Evolutionary conservation across 352 stramenopile genomes (phyloP).

Genomic region (Pythium phragmitis): DNA sequence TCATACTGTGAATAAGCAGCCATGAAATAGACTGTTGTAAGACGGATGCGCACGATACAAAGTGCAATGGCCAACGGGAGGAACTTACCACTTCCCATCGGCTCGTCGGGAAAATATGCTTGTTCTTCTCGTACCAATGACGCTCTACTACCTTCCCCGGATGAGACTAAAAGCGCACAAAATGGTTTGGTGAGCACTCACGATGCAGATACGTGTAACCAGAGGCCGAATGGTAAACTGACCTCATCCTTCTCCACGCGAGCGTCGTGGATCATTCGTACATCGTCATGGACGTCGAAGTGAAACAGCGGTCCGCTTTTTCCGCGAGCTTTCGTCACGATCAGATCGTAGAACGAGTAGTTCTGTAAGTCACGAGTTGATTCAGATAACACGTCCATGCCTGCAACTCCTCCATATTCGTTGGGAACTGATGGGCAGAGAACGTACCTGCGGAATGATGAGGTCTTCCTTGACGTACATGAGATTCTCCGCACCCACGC

Average conservation of each 20-base stretch:
- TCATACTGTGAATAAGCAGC: constrained; percentile 51
- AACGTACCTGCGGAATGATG: constrained; percentile 94
- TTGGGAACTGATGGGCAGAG: neutral
- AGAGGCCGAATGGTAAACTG: neutral
- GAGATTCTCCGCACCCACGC: constrained; percentile 91
- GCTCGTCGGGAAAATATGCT: constrained; percentile 98
- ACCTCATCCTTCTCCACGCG: constrained; percentile 97
- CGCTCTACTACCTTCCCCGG: constrained; percentile 97
- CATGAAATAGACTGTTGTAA: neutral
- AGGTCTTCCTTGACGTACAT: constrained; percentile 99
- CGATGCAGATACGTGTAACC: too few relatives aligned
- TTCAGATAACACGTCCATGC: neutral
- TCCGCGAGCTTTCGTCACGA: constrained; percentile 96
- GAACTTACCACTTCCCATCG: constrained; percentile 93
- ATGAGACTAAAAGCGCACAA: constrained; percentile 71
- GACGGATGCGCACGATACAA: neutral
- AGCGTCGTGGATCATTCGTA: constrained; percentile 90
- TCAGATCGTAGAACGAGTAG: constrained; percentile 99
- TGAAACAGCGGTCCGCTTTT: constrained; percentile 98
- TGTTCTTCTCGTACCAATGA: constrained; percentile 98
- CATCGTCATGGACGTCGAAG: constrained; percentile 96
- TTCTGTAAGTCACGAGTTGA: constrained; percentile 43
- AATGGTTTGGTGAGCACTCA: neutral
- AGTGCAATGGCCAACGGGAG: neutral
- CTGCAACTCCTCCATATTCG: neutral